A percentile compares a stretch with the other conserved stretches of the same genome.
These are phyloP conservation scores for Thalassiosira oceanica DNA, from an alignment of 352 stramenopile genomes.

Conservation along the genomic window DNA sequence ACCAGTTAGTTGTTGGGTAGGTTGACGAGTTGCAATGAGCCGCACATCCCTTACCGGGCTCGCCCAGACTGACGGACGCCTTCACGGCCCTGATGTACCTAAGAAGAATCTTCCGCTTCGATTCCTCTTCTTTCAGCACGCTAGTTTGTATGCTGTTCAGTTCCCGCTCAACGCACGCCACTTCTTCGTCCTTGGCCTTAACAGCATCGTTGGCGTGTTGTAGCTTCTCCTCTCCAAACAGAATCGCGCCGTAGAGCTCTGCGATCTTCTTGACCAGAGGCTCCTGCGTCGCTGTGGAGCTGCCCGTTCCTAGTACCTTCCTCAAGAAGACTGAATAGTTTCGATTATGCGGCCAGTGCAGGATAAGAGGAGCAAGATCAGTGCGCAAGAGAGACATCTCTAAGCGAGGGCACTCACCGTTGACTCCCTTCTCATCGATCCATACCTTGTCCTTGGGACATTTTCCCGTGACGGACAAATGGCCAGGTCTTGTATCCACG, in stretches of 20 bases:
- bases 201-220: constrained; percentile 56
- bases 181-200: constrained; percentile 85
- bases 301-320: constrained; percentile 88
- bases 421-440: constrained; percentile 87
- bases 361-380: too few species aligned
- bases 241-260: constrained; percentile 81
- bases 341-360: too few species aligned
- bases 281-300: constrained; percentile 90
- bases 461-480: constrained; percentile 90
- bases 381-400: too few species aligned
- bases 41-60: too few species aligned
- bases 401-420: too few species aligned
- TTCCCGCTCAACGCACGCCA: constrained; percentile 58
- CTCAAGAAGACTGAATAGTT: constrained; percentile 93
- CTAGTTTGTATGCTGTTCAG: constrained; percentile 38
- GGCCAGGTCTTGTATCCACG: constrained; percentile 64
- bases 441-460: constrained; percentile 86
- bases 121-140: constrained; percentile 87
- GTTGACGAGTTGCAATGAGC: not conserved
- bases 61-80: constrained; percentile 57
- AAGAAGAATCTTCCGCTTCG: constrained; percentile 92
- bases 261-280: constrained; percentile 87
- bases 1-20: too few species aligned
- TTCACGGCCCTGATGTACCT: constrained; percentile 94
- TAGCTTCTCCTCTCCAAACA: constrained; percentile 83